Evolutionary conservation across 2,329 filamentous ascomycete genomes (phyloP).

Genomic region (Cordyceps pruinosa): DNA sequence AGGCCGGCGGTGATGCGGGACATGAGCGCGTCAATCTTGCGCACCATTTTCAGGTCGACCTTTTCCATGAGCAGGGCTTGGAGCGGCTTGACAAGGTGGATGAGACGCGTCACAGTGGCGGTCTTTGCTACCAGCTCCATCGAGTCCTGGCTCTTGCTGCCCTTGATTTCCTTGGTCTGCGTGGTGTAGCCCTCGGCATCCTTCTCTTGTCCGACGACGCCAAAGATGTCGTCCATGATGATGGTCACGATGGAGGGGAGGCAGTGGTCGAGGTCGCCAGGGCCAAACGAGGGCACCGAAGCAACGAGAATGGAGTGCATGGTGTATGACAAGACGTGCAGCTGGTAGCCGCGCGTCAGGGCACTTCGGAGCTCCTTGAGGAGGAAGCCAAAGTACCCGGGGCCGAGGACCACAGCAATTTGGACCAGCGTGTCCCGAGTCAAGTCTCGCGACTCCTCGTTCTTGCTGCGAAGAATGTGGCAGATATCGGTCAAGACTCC

Average conservation of each 20-base stretch:
- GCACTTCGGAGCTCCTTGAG: constrained; percentile 82
- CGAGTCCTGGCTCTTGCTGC: constrained; percentile 95
- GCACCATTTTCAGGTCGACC: constrained; percentile 72
- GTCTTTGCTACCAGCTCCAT: constrained; percentile 88
- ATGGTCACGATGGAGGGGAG: constrained; percentile 69
- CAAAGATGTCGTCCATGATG: constrained; percentile 97
- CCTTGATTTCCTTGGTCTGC: constrained; percentile 96
- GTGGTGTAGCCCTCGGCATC: constrained; percentile 92
- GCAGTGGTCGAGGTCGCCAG: constrained; percentile 87
- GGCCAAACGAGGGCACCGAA: constrained; percentile 62
- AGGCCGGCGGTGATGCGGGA: constrained; percentile 77
- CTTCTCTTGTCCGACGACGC: constrained; percentile 86
- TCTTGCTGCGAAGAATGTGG: constrained; percentile 83
- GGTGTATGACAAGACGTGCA: constrained; percentile 92
- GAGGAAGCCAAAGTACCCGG: constrained; percentile 84
- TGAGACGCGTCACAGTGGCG: constrained; percentile 66
- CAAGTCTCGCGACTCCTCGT: constrained; percentile 84
- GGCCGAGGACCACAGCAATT: constrained; percentile 73
- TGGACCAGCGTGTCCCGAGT: constrained; percentile 81
- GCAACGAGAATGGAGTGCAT: constrained; percentile 84
- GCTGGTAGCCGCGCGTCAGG: constrained; percentile 78
- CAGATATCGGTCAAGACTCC: constrained; percentile 86
- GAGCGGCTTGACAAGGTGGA: constrained; percentile 70
- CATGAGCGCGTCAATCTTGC: constrained; percentile 86
- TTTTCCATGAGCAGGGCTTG: constrained; percentile 75